phyloP scores from a whole-genome alignment of 164 flowering plant species.

The Platanus orientalis region DNA sequence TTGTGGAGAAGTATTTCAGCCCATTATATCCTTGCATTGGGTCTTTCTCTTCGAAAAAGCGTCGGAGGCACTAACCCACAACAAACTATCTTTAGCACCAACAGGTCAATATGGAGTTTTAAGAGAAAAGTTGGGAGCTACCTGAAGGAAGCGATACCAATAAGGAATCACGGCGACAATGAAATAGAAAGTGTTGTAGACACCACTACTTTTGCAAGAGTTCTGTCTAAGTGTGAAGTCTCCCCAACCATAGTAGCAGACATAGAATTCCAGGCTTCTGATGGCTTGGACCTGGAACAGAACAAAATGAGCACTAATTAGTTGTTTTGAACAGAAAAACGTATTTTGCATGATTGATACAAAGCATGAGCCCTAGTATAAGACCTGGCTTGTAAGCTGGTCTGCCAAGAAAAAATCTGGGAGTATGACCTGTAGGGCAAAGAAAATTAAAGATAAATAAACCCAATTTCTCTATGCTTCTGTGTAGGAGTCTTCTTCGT shows the following conservation, averaged over 20 bases:
- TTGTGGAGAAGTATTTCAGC: constrained; percentile 55
- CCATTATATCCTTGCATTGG: constrained; percentile 54
- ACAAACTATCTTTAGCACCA: not conserved
- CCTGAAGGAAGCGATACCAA: constrained; percentile 32
- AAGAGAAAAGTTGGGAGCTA: not conserved
- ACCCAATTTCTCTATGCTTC: not conserved
- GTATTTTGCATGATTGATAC: no score
- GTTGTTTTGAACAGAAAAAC: not conserved
- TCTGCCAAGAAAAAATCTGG: constrained; percentile 22
- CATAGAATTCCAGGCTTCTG: constrained; percentile 59
- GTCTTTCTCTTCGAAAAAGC: constrained; percentile 63
- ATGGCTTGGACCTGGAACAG: constrained; percentile 67
- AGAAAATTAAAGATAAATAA: not conserved
- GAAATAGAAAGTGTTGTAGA: constrained; percentile 28
- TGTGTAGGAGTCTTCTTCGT: no score
- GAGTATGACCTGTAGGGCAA: not conserved
- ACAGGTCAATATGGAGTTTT: not conserved
- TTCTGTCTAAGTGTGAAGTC: constrained; percentile 38
- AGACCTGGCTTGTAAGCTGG: constrained; percentile 26
- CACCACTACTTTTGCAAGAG: constrained; percentile 28
- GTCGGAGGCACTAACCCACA: constrained; percentile 54
- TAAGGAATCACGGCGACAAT: constrained; percentile 37
- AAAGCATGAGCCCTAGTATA: no score
- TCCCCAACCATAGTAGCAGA: constrained; percentile 78
- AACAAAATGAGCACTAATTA: not conserved